Conservation (phyloP, 2,329 filamentous ascomycete genomes). For the Aspergillus ochraceoroseus region DNA sequence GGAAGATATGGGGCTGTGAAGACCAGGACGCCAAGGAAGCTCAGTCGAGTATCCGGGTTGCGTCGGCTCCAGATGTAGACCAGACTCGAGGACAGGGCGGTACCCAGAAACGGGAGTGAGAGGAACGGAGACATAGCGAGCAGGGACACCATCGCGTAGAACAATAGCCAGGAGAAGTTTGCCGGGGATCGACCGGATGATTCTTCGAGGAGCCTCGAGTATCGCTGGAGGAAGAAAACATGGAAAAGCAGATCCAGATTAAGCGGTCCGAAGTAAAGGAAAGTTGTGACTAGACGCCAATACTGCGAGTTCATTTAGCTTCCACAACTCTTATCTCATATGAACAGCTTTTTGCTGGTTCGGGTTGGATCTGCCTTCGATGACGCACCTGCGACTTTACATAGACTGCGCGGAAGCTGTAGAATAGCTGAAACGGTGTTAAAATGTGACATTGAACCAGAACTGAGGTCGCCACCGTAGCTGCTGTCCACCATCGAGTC, state of each 20-base stretch:
- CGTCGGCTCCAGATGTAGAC: conserved; percentile 98
- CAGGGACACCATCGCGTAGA: conserved; percentile 76
- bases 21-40: conserved; percentile 79
- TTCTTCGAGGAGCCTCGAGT: conserved; percentile 91
- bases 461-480: conserved; percentile 79
- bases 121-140: conserved; percentile 79
- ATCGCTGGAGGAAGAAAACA: conserved; percentile 96
- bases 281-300: conserved; percentile 93
- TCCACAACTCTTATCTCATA: conserved; percentile 7
- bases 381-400: conserved; percentile 75
- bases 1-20: conserved; percentile 93
- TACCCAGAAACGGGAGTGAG: conserved; percentile 90
- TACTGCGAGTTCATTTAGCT: conserved; percentile 57
- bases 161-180: conserved; percentile 88
- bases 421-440: conserved; percentile 92
- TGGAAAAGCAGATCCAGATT: conserved; percentile 94
- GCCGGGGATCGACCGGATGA: conserved; percentile 86
- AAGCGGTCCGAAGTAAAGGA: conserved; percentile 94
- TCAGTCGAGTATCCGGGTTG: conserved; percentile 86
- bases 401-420: conserved; percentile 89
- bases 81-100: conserved; percentile 82
- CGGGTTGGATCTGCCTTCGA: too few relatives aligned
- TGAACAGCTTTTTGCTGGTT: too few relatives aligned
- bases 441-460: conserved; percentile 90
- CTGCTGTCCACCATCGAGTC: conserved; percentile 94